Conservation (phyloP, 345 rosid species). For the Salix suchowensis region DNA sequence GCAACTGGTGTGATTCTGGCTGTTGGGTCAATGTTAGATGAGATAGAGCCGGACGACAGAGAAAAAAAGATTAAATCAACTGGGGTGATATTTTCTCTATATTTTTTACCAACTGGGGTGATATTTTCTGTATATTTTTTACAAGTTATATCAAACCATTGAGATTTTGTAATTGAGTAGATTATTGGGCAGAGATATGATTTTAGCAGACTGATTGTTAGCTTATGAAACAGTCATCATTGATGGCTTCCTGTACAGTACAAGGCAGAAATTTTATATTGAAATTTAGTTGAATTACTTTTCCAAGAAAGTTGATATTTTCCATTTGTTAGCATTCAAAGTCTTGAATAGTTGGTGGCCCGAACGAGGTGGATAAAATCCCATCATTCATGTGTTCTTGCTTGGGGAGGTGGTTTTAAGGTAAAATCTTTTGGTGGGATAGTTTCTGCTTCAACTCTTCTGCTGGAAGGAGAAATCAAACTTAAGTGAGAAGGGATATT, state of each 20-base stretch:
- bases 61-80: not conserved
- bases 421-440: no score
- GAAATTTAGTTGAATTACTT: not conserved
- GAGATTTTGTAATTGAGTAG: constrained; percentile 1
- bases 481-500: no score
- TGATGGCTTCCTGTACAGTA: constrained; percentile 3
- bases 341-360: not conserved
- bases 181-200: not conserved
- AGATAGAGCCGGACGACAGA: not conserved
- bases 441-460: no score
- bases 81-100: not conserved
- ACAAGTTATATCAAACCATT: not conserved
- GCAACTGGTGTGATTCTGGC: constrained; percentile 7
- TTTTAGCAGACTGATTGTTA: constrained; percentile 4
- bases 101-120: not conserved
- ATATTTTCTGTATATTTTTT: not conserved
- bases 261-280: not conserved
- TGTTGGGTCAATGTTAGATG: constrained; percentile 18
- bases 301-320: not conserved
- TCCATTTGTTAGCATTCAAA: not conserved
- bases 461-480: no score
- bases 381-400: no score
- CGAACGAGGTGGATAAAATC: not conserved
- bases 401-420: no score
- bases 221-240: not conserved